Evolutionary conservation across 371 early-diverging fungal species (phyloP), one percentile per base, ranked within the genome.

Genomic region (Circinella minor): DNA sequence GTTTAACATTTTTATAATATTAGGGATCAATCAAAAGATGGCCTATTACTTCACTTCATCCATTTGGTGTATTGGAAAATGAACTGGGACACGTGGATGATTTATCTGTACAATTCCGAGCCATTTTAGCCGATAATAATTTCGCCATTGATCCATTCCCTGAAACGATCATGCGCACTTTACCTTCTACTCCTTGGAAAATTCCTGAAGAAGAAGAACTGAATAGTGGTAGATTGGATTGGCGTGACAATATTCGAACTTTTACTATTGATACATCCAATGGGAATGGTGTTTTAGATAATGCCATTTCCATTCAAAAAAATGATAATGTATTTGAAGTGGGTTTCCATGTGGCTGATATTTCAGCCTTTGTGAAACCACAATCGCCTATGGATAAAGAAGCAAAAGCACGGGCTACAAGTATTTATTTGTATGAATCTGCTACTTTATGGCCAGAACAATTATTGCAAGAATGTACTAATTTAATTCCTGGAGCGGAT

Each of bases 261-360:
- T 93, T 95, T 71, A 92, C 94, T 13, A 91, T 99, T 76, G 51
- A 51, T n/a, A 95, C 96, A 27, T 74, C 86, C 8, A 92, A 43
- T 9, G 43, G 93, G 0, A 94, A 96, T 49, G 91, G 92, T 70
- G 71, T 66, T 20, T 85, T 97, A 51, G 99, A 99, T 75, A 98
- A 98, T 82, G 98, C 99, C 2, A 78, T 98, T 36, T 92, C 93
- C 13, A 82, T 89, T 63, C 75, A 81, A 36, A 72, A 77, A 43
- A 79, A 88, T 5, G 86, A 90, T 46, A 90, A 88, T 17, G 89
- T 77, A 7, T 92, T 80, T 71, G 91, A 95, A 76, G 89, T 98
- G 27, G 98, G 96, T 9, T 94, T 97, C 13, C 99, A 99, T 78
- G 98, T 99, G 74, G 97, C 99, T 63, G 99, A 99, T 79, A 95